Evolutionary conservation across 1,139 yeast genomes (phyloP).

Genomic region (Yarrowia galli): DNA sequence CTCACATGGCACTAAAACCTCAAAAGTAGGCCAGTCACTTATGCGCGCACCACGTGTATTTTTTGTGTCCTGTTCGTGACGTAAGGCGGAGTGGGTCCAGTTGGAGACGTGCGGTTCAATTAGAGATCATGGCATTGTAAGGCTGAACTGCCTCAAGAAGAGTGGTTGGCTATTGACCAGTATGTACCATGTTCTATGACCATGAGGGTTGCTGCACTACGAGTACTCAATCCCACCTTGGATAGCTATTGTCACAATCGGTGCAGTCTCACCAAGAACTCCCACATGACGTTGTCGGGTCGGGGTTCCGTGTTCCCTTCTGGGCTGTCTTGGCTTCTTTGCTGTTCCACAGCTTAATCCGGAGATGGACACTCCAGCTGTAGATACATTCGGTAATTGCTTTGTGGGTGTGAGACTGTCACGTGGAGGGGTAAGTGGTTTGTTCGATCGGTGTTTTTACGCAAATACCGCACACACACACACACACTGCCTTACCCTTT

Average conservation of each 20-base stretch:
- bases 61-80: conserved; percentile 12
- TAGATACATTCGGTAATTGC: no score
- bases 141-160: no score
- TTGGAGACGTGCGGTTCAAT: neutral
- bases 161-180: no score
- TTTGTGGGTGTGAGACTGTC: neutral
- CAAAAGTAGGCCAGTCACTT: neutral
- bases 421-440: neutral
- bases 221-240: no score
- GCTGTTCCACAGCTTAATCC: conserved; percentile 25
- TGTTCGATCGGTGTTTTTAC: neutral
- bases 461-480: neutral
- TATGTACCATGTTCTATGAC: no score
- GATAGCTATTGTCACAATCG: no score
- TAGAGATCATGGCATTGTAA: no score
- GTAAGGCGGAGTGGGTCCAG: neutral
- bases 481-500: no score
- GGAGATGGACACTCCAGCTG: neutral
- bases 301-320: neutral
- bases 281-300: conserved; percentile 3
- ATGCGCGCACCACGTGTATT: conserved; percentile 17
- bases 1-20: neutral
- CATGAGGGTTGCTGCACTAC: no score
- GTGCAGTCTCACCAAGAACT: neutral
- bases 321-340: conserved; percentile 24